These are phyloP conservation scores for Lobosporangium transversale DNA, from an alignment of 192 early-diverging fungal species.

Conservation along the genomic window DNA sequence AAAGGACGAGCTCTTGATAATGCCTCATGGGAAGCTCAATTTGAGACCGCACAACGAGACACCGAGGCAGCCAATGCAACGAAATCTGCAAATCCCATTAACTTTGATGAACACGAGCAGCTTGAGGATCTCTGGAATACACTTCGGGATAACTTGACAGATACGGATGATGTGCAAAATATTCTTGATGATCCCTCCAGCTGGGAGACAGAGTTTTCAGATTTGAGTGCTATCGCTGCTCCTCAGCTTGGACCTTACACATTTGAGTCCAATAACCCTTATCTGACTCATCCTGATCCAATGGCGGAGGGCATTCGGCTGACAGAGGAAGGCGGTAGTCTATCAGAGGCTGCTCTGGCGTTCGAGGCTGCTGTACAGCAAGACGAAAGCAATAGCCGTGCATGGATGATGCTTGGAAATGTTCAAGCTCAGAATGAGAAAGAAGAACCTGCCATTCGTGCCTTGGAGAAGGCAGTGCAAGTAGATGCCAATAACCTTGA, in stretches of 20 bases:
- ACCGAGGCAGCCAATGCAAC: conserved; percentile 51
- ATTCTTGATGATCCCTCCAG: conserved; percentile 41
- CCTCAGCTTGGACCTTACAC: conserved; percentile 80
- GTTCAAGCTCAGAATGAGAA: conserved; percentile 98
- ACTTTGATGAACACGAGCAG: conserved; percentile 58
- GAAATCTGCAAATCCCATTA: conserved; percentile 46
- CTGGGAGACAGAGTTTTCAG: conserved; percentile 52
- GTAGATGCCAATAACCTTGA: conserved; percentile 76
- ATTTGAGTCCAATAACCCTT: conserved; percentile 87
- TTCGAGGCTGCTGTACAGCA: conserved; percentile 91
- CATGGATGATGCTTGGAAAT: conserved; percentile 93
- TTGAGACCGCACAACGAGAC: conserved; percentile 59
- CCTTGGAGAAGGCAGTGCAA: conserved; percentile 84
- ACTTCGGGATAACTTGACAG: conserved; percentile 48
- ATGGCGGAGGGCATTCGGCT: conserved; percentile 67
- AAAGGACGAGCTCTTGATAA: conserved; percentile 57
- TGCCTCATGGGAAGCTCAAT: conserved; percentile 69
- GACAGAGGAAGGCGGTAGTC: conserved; percentile 61
- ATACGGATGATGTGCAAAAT: conserved; percentile 42
- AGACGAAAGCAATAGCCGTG: conserved; percentile 77
- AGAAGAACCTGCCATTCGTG: conserved; percentile 92
- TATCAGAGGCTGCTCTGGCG: conserved; percentile 91
- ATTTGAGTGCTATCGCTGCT: conserved; percentile 62
- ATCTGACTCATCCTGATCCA: conserved; percentile 66
- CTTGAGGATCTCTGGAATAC: conserved; percentile 66